phyloP scores from a whole-genome alignment of 1,139 yeast genomes.

The Ogataea hybrid region DNA sequence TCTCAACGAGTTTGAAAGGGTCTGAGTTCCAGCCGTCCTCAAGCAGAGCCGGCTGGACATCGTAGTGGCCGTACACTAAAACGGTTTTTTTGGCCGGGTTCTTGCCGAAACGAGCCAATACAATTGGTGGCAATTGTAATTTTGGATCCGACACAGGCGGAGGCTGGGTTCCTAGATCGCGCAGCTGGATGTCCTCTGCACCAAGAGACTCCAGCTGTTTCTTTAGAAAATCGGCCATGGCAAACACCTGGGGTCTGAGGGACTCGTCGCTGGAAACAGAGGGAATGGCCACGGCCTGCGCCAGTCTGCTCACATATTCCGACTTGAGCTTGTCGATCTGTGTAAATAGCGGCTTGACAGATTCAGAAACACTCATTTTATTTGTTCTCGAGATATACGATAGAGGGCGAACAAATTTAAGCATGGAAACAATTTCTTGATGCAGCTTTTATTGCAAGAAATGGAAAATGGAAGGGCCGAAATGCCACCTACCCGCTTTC shows the following conservation, averaged over 20 bases:
- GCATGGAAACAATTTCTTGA: slow-evolving; percentile 1
- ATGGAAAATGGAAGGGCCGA: no score
- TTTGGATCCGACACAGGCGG: slow-evolving; percentile 68
- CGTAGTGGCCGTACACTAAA: slow-evolving; percentile 93
- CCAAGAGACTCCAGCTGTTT: slow-evolving; percentile 68
- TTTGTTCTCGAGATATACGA: slow-evolving; percentile 6
- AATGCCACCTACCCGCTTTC: no score
- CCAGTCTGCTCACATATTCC: slow-evolving; percentile 62
- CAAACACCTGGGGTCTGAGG: slow-evolving; percentile 75
- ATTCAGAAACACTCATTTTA: slow-evolving; percentile 29
- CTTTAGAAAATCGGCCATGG: slow-evolving; percentile 81
- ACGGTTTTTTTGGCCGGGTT: slow-evolving; percentile 84
- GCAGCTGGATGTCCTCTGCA: slow-evolving; percentile 76
- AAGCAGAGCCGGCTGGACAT: slow-evolving; percentile 90
- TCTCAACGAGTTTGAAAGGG: slow-evolving; percentile 73
- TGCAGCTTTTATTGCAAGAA: no score
- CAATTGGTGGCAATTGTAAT: slow-evolving; percentile 87
- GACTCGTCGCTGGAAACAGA: slow-evolving; percentile 92
- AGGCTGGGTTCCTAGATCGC: slow-evolving; percentile 85
- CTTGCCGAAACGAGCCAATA: slow-evolving; percentile 79
- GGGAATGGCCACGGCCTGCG: slow-evolving; percentile 86
- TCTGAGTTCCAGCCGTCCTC: slow-evolving; percentile 97
- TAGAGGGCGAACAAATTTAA: slow-evolving; percentile 11
- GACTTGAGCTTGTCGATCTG: slow-evolving; percentile 73
- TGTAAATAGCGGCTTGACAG: slow-evolving; percentile 39